phyloP scores from a whole-genome alignment of 768 basidiomycete species.

The Piloderma croceum region DNA sequence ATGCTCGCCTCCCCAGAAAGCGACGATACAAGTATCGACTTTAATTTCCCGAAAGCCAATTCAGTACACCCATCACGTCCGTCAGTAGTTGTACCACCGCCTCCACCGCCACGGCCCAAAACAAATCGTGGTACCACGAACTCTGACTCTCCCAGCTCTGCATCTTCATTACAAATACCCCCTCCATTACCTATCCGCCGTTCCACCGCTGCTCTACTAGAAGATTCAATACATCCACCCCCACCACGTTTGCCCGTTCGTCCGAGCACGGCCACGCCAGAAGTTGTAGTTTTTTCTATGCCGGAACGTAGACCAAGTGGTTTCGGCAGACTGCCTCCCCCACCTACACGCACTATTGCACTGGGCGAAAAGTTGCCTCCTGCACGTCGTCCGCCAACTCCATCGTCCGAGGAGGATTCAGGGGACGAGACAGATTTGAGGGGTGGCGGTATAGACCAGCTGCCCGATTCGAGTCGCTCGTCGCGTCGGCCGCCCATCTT shows the following conservation, averaged over 20 bases:
- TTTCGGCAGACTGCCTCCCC: constrained; percentile 53
- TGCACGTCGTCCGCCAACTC: constrained; percentile 40
- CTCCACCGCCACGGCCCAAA: too few species aligned
- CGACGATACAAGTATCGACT: too few species aligned
- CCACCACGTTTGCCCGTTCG: constrained; percentile 19
- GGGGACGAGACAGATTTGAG: constrained; percentile 55
- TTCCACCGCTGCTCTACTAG: constrained; percentile 14
- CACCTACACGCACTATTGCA: constrained; percentile 69
- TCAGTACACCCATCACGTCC: too few species aligned
- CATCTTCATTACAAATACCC: constrained; percentile 26
- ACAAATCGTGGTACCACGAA: too few species aligned
- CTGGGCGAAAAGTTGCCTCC: constrained; percentile 67
- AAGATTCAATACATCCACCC: constrained; percentile 6
- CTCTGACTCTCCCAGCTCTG: constrained; percentile 4
- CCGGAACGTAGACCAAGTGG: constrained; percentile 25
- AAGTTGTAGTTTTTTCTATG: constrained; percentile 18
- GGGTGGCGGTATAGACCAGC: constrained; percentile 38
- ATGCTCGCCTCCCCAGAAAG: too few species aligned
- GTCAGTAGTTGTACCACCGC: too few species aligned
- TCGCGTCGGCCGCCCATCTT: constrained; percentile 47
- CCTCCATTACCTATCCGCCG: constrained; percentile 46
- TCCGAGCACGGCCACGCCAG: not conserved
- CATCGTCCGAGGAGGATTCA: constrained; percentile 49
- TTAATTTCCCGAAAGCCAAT: too few species aligned
- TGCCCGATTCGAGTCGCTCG: constrained; percentile 66